Evolutionary conservation across 2,329 filamentous ascomycete species (phyloP).

Genomic region (Orbilia blumenaviensis): DNA sequence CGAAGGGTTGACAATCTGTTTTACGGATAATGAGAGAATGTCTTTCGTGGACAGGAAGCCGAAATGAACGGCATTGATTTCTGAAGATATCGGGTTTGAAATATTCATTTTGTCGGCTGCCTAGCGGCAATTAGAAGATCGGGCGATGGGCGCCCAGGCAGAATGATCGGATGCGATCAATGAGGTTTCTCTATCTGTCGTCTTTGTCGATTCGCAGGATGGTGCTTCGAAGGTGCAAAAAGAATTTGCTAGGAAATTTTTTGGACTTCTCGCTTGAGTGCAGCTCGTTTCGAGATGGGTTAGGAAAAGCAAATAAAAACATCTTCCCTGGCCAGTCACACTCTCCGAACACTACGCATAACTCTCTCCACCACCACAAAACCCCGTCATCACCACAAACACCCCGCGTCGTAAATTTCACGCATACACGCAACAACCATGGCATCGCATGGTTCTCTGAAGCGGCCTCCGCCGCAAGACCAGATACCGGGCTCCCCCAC

Average conservation of each 20-base stretch:
- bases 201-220: not conserved
- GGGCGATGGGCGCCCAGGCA: not conserved
- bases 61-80: conserved; percentile 88
- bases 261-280: not conserved
- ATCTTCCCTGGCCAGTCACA: not conserved
- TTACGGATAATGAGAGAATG: conserved; percentile 88
- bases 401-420: not conserved
- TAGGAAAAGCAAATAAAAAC: conserved; percentile 10
- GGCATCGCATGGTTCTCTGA: conserved; percentile 46
- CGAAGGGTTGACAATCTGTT: conserved; percentile 88
- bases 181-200: not conserved
- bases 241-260: conserved; percentile 17
- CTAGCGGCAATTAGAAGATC: not conserved
- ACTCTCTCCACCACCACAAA: not conserved
- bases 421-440: not conserved
- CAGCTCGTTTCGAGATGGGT: not conserved
- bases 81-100: conserved; percentile 82
- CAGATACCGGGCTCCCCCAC: conserved; percentile 42
- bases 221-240: not conserved
- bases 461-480: conserved; percentile 42
- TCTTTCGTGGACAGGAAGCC: conserved; percentile 82
- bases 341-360: not conserved
- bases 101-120: conserved; percentile 69
- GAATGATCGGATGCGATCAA: not conserved
- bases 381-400: not conserved